These are phyloP conservation scores for Pichia sp. DNA, from an alignment of 1,139 yeast genomes.

Conservation along the genomic window DNA sequence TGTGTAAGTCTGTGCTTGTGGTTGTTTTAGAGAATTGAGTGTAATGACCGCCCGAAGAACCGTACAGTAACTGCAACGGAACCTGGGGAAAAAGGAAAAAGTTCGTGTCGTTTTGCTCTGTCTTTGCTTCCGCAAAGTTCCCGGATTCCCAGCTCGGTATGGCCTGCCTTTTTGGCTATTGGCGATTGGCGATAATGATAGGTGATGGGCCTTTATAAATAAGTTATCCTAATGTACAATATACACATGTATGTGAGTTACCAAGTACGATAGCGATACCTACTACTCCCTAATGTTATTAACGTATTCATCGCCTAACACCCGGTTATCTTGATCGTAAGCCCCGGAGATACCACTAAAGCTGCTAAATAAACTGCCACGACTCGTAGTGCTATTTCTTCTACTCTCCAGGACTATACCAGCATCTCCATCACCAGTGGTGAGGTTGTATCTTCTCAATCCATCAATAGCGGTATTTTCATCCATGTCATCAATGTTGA, in stretches of 20 bases:
- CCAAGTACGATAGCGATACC: too few relatives aligned
- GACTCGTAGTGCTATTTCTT: conserved; percentile 4
- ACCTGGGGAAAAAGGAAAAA: too few relatives aligned
- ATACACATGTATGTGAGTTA: too few relatives aligned
- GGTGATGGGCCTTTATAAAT: too few relatives aligned
- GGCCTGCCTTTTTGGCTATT: too few relatives aligned
- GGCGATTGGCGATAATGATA: too few relatives aligned
- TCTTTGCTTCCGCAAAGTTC: not conserved
- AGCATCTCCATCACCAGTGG: conserved; percentile 5
- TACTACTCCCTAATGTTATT: conserved; percentile 11
- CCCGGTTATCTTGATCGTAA: conserved; percentile 23
- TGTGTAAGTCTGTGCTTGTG: too few relatives aligned
- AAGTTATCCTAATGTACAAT: too few relatives aligned
- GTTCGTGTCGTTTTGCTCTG: conserved; percentile 16
- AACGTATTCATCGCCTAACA: conserved; percentile 24
- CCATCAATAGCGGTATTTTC: conserved; percentile 11
- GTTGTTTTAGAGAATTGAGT: too few relatives aligned
- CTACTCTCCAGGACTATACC: conserved; percentile 6
- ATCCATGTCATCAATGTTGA: not conserved
- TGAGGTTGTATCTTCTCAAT: conserved; percentile 18
- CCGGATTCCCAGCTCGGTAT: not conserved
- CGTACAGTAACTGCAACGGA: too few relatives aligned
- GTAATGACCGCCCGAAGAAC: too few relatives aligned
- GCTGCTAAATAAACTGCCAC: conserved; percentile 2
- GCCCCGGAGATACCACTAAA: conserved; percentile 18